Conservation (phyloP, 1,284 basidiomycete species). For the Cutaneotrichosporon dermatis region DNA sequence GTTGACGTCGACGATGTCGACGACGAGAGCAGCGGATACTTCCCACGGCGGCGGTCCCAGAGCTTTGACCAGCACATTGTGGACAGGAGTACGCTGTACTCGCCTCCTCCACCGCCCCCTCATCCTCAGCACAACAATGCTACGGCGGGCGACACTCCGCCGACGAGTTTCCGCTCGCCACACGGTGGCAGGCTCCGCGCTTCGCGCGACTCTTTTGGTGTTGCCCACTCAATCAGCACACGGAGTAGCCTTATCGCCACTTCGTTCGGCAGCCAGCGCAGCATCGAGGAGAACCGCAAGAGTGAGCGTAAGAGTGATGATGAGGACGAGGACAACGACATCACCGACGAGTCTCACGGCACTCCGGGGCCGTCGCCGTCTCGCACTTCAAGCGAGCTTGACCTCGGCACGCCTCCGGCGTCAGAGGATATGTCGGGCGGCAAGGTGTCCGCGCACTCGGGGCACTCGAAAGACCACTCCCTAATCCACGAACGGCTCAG, state of each 20-base stretch:
- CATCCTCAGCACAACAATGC: slow-evolving; percentile 1
- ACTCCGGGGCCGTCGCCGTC: slow-evolving; percentile 1
- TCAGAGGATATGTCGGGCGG: neutral
- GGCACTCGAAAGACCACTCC: neutral
- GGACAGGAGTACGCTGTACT: slow-evolving; percentile 9
- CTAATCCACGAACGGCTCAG: slow-evolving; percentile 5
- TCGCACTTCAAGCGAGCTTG: slow-evolving; percentile 13
- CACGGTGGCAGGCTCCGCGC: neutral
- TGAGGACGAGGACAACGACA: neutral
- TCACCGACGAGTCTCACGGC: neutral
- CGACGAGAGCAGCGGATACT: neutral
- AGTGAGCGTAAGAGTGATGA: neutral
- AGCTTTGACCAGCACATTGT: slow-evolving; percentile 10
- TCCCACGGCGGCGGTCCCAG: slow-evolving; percentile 6
- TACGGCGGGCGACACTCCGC: neutral
- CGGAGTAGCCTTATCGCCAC: neutral
- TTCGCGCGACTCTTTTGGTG: slow-evolving; percentile 16
- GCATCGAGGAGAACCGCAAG: neutral
- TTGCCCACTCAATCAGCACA: slow-evolving; percentile 1
- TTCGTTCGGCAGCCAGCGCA: neutral
- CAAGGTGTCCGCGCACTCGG: neutral
- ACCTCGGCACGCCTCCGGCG: slow-evolving; percentile 13
- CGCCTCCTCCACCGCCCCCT: slow-evolving; percentile 13
- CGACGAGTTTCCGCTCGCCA: neutral
- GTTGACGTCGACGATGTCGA: neutral